Conservation (phyloP, 345 rosid genomes). For the Cardiospermum halicacabum region DNA sequence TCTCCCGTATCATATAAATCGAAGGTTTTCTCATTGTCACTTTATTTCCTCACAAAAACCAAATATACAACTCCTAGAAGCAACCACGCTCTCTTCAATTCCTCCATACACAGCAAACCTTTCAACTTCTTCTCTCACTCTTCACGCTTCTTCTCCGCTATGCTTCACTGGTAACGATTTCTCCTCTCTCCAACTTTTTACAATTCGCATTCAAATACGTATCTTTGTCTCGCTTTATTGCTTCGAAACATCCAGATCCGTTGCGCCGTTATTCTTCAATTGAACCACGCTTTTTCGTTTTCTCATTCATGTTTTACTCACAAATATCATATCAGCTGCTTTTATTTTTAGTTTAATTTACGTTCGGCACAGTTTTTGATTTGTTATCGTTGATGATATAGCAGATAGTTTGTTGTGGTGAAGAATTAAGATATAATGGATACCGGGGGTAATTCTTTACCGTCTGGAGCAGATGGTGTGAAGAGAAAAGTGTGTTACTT, state of each 20-base stretch:
- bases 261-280: neutral
- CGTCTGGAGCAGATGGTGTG: constrained; percentile 52
- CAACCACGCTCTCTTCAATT: no score
- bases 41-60: no score
- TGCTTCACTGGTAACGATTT: neutral
- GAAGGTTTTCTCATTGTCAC: no score
- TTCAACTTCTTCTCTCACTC: no score
- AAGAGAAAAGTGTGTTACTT: constrained; percentile 64
- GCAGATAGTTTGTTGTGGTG: neutral
- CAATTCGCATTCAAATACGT: neutral
- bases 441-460: constrained; percentile 47
- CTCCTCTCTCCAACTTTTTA: neutral
- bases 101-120: no score
- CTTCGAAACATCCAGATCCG: neutral
- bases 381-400: neutral
- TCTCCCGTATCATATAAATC: no score
- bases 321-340: neutral
- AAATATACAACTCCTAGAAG: no score
- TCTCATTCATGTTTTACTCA: neutral
- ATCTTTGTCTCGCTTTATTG: neutral
- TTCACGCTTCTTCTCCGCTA: neutral
- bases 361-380: neutral
- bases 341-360: neutral
- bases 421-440: constrained; percentile 23
- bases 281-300: neutral